A percentile compares a stretch with the other conserved stretches of the same genome.
phyloP scores from a whole-genome alignment of 176 grass and related monocot genomes.

The Secale cereale region DNA sequence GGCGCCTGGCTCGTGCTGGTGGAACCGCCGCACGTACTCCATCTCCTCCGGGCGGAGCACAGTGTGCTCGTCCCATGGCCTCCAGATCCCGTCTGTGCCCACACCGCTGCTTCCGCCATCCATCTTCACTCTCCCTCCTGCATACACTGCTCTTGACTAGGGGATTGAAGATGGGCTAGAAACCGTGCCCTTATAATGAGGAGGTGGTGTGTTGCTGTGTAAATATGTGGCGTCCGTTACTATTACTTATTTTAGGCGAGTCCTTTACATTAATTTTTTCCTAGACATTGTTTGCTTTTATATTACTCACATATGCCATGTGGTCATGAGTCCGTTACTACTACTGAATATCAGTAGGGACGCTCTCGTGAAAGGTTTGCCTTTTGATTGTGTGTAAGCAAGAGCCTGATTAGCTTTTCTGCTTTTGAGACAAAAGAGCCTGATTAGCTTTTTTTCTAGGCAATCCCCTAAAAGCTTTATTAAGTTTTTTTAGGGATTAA shows the following conservation, averaged over 20 bases:
- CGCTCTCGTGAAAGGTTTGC: background rate
- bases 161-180: background rate
- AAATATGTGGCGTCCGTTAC: background rate
- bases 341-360: background rate
- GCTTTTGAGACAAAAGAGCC: background rate
- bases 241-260: background rate
- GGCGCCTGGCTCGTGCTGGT: slow-evolving; percentile 45
- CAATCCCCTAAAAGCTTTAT: no score
- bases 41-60: slow-evolving; percentile 42
- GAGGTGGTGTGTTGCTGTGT: background rate
- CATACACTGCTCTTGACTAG: background rate
- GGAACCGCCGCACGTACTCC: slow-evolving; percentile 53
- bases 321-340: background rate
- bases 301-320: no score
- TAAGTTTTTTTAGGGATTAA: no score
- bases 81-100: slow-evolving; percentile 17
- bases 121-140: background rate
- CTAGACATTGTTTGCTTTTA: no score
- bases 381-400: background rate
- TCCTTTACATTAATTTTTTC: no score
- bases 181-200: background rate
- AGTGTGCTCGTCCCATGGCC: slow-evolving; percentile 49
- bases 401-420: background rate
- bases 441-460: background rate
- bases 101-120: background rate